These are phyloP conservation scores for Cucurbita ficifolia DNA, from an alignment of 306 rosid genomes.

Conservation along the genomic window DNA sequence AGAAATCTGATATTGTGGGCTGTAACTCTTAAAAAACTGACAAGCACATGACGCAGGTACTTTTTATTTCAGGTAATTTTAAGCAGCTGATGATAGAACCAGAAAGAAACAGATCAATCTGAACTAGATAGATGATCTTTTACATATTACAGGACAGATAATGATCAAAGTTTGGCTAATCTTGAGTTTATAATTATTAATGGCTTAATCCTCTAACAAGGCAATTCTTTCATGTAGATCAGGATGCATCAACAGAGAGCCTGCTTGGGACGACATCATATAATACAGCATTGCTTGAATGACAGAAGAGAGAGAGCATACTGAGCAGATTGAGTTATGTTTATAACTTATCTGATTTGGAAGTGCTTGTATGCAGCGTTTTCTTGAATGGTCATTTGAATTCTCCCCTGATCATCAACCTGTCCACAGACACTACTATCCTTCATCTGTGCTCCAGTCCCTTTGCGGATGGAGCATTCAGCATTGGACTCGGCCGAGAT, in stretches of 20 bases:
- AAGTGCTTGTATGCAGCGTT: constrained; percentile 27
- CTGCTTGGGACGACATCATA: background rate
- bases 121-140: background rate
- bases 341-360: constrained; percentile 27
- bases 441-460: constrained; percentile 23
- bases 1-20: background rate
- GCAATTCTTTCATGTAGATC: background rate
- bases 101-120: background rate
- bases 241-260: too few relatives aligned
- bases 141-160: background rate
- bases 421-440: constrained; percentile 23
- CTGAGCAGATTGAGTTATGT: background rate
- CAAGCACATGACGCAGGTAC: background rate
- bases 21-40: background rate
- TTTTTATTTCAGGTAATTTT: background rate
- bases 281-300: background rate
- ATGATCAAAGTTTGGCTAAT: background rate
- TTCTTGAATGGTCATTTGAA: constrained; percentile 31
- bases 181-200: background rate
- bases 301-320: constrained; percentile 80
- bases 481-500: constrained; percentile 26
- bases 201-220: background rate
- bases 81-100: background rate
- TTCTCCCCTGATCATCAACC: constrained; percentile 33
- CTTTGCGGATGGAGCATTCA: constrained; percentile 41